phyloP scores from a whole-genome alignment of 805 yeast genomes.

The Scheffersomyces spartinae region DNA sequence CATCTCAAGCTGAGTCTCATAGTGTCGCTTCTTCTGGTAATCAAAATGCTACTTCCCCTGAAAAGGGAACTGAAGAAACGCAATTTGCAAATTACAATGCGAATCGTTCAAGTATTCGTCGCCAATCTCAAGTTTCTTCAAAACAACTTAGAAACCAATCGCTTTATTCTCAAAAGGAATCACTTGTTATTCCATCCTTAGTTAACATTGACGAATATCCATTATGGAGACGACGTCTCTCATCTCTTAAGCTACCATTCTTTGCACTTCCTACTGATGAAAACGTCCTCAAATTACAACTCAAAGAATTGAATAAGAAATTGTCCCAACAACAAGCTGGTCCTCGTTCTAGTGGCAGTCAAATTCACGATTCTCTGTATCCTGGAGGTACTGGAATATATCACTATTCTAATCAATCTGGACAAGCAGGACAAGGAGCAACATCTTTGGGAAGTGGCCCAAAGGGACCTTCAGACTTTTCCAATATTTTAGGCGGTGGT shows the following conservation, averaged over 20 bases:
- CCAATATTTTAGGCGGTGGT: conserved; percentile 22
- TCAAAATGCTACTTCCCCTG: not conserved
- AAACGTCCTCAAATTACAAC: conserved; percentile 13
- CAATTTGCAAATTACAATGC: no score
- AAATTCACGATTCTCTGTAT: no score
- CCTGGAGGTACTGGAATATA: no score
- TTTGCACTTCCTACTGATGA: conserved; percentile 31
- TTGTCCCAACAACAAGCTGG: no score
- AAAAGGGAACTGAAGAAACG: conserved; percentile 2
- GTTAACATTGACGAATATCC: conserved; percentile 18
- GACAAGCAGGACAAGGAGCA: no score
- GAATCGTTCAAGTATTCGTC: conserved; percentile 12
- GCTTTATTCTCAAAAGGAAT: conserved; percentile 13
- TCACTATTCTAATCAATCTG: no score
- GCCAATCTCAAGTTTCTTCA: no score
- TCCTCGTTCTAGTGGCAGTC: no score
- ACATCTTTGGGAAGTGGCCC: no score
- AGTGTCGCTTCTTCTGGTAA: not conserved
- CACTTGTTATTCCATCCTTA: conserved; percentile 17
- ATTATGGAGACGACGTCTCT: conserved; percentile 28
- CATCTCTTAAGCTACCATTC: conserved; percentile 30
- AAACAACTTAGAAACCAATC: no score
- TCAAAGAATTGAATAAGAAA: conserved; percentile 7
- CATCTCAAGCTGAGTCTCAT: conserved; percentile 1
- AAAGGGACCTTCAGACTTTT: conserved; percentile 29